Evolutionary conservation across 495 filamentous ascomycete species (phyloP).

Genomic region (Bacidia rubella): DNA sequence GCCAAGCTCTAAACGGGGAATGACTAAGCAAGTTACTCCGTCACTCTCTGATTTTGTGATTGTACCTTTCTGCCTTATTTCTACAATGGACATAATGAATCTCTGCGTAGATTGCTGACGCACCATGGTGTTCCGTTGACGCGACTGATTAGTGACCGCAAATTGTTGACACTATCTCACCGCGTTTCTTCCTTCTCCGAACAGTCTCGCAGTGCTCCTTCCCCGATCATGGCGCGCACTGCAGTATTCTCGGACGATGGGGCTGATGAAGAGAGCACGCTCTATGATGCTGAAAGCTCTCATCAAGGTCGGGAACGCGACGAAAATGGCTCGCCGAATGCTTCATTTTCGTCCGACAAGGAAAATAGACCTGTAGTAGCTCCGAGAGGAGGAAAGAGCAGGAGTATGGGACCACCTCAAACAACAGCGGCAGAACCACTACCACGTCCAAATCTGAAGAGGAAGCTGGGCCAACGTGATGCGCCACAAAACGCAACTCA

Average conservation of each 20-base stretch:
- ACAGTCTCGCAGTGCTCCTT: too few relatives aligned
- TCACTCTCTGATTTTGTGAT: too few relatives aligned
- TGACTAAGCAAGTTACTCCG: background rate
- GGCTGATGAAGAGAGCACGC: slow-evolving; percentile 12
- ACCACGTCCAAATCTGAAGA: slow-evolving; percentile 26
- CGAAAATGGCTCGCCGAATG: slow-evolving; percentile 22
- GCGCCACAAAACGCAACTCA: slow-evolving; percentile 16
- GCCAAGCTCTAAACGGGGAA: background rate
- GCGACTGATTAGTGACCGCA: too few relatives aligned
- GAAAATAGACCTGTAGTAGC: slow-evolving; percentile 32
- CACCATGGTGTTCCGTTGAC: too few relatives aligned
- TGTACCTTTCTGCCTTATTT: too few relatives aligned
- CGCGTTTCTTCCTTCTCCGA: too few relatives aligned
- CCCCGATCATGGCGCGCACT: slow-evolving; percentile 16
- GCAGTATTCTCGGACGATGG: slow-evolving; percentile 13
- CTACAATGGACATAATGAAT: too few relatives aligned
- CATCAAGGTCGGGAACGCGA: slow-evolving; percentile 10
- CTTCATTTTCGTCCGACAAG: slow-evolving; percentile 40
- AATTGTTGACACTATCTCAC: too few relatives aligned
- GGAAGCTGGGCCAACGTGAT: slow-evolving; percentile 27
- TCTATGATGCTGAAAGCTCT: background rate
- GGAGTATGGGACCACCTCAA: slow-evolving; percentile 18
- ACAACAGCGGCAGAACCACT: slow-evolving; percentile 7
- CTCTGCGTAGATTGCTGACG: too few relatives aligned
- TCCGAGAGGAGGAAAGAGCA: slow-evolving; percentile 8